phyloP scores from a whole-genome alignment of 2,329 filamentous ascomycete species.

The Xylariaceae sp. region DNA sequence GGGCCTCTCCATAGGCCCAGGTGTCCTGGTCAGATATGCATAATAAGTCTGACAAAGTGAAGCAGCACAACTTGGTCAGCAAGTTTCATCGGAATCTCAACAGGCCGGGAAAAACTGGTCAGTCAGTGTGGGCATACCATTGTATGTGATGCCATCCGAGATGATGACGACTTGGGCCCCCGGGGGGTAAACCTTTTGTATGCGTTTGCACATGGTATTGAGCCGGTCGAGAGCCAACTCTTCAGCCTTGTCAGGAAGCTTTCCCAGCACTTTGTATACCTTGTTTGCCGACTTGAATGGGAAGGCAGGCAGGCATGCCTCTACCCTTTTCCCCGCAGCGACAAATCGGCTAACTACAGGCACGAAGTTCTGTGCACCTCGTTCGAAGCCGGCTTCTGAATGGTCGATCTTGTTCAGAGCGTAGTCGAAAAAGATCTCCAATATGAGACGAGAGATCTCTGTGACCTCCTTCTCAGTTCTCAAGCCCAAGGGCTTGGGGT shows the following conservation, averaged over 20 bases:
- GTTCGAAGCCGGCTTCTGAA: conserved; percentile 4
- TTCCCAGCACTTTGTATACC: conserved; percentile 45
- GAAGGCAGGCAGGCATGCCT: conserved; percentile 49
- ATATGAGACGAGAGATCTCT: conserved; percentile 3
- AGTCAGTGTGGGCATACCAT: too few species aligned
- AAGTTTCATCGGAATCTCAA: conserved; percentile 47
- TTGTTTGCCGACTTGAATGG: conserved; percentile 57
- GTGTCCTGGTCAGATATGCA: too few species aligned
- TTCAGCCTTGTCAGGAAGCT: conserved; percentile 49
- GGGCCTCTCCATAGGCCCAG: conserved; percentile 46
- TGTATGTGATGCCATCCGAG: conserved; percentile 52
- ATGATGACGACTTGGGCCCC: conserved; percentile 47
- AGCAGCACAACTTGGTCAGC: too few species aligned
- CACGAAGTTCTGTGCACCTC: conserved; percentile 4
- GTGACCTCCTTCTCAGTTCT: conserved; percentile 5
- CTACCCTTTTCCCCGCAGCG: conserved; percentile 1
- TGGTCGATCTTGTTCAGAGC: conserved; percentile 11
- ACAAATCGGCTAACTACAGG: conserved; percentile 7
- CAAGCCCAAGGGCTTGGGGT: too few species aligned
- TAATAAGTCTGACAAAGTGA: too few species aligned
- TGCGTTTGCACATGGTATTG: conserved; percentile 44
- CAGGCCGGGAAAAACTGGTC: too few species aligned
- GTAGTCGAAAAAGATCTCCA: conserved; percentile 7
- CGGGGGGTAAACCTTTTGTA: conserved; percentile 42
- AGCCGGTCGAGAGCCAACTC: conserved; percentile 47